Evolutionary conservation across 208 protist species (phyloP).

Genomic region (Trypanosoma melophagium): DNA sequence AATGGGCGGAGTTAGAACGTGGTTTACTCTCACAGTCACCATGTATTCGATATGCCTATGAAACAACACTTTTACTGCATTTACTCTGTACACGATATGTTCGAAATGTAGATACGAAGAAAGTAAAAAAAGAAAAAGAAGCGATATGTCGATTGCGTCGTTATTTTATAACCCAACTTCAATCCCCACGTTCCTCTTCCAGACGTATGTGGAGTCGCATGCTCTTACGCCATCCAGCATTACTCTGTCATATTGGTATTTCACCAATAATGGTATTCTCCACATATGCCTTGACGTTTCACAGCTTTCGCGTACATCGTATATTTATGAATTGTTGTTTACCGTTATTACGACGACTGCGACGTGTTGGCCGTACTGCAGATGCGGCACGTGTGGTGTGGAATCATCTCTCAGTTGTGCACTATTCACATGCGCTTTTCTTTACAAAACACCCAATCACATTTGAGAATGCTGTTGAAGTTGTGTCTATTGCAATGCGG

Average conservation of each 20-base stretch:
- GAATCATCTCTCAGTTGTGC: constrained; percentile 61
- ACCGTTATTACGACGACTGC: constrained; percentile 30
- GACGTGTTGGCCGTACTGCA: constrained; percentile 24
- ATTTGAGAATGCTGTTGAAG: constrained; percentile 31
- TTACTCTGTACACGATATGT: not conserved
- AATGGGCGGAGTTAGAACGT: constrained; percentile 1
- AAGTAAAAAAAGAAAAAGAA: not conserved
- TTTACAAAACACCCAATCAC: constrained; percentile 24
- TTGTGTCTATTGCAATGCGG: constrained; percentile 50
- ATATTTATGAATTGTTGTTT: constrained; percentile 35
- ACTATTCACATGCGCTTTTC: constrained; percentile 8
- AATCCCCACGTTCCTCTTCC: constrained; percentile 13
- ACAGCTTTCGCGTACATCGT: constrained; percentile 27
- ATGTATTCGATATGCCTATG: constrained; percentile 6
- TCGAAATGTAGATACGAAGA: not conserved
- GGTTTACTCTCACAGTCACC: not conserved
- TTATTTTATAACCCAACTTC: constrained; percentile 25
- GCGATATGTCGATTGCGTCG: constrained; percentile 2
- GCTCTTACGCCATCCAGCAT: constrained; percentile 34
- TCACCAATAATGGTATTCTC: constrained; percentile 41
- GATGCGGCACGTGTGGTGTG: constrained; percentile 55
- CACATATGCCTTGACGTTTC: constrained; percentile 38
- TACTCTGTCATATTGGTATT: constrained; percentile 34
- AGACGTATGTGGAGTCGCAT: constrained; percentile 24
- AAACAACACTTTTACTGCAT: constrained; percentile 6